Conservation (phyloP, 148 eudicot genomes). For the Rhododendron williamsianum region DNA sequence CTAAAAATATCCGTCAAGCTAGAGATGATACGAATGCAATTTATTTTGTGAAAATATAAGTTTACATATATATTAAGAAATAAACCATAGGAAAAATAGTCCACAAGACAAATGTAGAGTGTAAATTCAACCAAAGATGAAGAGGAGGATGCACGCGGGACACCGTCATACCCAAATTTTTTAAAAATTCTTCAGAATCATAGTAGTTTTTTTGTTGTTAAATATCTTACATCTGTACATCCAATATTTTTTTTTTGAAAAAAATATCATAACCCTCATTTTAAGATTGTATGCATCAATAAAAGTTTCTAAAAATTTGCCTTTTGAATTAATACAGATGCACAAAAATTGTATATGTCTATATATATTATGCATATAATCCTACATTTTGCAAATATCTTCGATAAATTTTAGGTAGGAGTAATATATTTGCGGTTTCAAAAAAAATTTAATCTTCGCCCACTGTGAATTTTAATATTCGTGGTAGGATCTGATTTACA, state of each 20-base stretch:
- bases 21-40: not conserved
- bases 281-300: not conserved
- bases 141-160: not conserved
- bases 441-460: not conserved
- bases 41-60: not conserved
- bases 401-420: not conserved
- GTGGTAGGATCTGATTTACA: not conserved
- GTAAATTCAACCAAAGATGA: not conserved
- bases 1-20: too few species aligned
- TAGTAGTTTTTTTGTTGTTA: not conserved
- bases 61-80: not conserved
- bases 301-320: not conserved
- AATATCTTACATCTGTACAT: not conserved
- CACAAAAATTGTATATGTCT: too few species aligned
- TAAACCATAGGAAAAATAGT: not conserved
- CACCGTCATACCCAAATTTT: not conserved
- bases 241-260: not conserved
- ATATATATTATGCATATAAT: too few species aligned
- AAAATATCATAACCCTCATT: not conserved
- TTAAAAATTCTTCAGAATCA: not conserved
- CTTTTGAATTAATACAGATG: not conserved
- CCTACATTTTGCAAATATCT: not conserved
- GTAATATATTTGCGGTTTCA: not conserved
- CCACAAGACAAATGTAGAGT: not conserved
- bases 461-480: not conserved